Percentiles rank a stretch among this genome's conserved stretches.
phyloP scores from a whole-genome alignment of 441 rosid genomes.

The Brassica hybrid region DNA sequence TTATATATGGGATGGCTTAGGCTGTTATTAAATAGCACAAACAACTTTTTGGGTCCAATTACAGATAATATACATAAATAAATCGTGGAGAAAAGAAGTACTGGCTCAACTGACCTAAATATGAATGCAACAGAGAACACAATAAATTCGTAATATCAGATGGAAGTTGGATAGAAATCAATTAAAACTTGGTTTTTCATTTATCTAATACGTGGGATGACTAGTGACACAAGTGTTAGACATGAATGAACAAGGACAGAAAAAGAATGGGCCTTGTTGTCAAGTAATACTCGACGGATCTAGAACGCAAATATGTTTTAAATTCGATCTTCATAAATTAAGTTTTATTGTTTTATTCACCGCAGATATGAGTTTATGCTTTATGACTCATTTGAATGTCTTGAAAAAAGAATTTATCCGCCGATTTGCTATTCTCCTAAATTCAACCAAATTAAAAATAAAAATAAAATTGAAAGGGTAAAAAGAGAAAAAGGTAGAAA shows the following conservation, averaged over 20 bases:
- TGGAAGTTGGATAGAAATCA: background rate
- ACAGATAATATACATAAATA: background rate
- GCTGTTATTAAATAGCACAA: background rate
- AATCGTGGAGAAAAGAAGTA: conserved; percentile 1
- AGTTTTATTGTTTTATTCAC: too few relatives aligned
- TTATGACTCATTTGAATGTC: too few relatives aligned
- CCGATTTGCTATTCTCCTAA: too few relatives aligned
- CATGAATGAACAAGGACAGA: background rate
- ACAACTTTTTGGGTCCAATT: background rate
- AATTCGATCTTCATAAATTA: too few relatives aligned
- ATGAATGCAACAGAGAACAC: conserved; percentile 4
- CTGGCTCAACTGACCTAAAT: background rate
- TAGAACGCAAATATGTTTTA: too few relatives aligned
- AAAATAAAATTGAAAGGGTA: too few relatives aligned
- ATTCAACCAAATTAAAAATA: too few relatives aligned
- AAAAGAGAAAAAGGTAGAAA: too few relatives aligned
- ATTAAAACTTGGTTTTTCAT: background rate
- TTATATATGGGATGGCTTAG: background rate
- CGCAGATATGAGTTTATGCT: too few relatives aligned
- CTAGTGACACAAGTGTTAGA: background rate
- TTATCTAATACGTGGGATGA: background rate
- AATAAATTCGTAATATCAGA: background rate
- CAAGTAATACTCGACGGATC: too few relatives aligned
- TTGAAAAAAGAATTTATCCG: too few relatives aligned
- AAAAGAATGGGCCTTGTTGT: too few relatives aligned